phyloP scores from a whole-genome alignment of 2,329 filamentous ascomycete genomes.

The Aureobasidium subglaciale region DNA sequence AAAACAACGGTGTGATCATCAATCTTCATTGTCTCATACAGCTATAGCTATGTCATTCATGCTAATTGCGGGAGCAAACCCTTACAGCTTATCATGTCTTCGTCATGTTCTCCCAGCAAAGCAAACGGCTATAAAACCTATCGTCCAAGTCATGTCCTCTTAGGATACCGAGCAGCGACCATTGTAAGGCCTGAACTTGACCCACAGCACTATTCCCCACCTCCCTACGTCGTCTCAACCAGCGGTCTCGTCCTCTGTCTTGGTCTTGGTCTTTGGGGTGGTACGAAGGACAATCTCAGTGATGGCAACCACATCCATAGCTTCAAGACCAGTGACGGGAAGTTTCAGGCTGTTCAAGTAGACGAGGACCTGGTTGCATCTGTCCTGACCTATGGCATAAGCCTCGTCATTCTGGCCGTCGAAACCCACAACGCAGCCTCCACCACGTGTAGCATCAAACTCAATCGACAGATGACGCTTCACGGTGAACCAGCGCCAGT shows the following conservation, averaged over 20 bases:
- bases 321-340: neutral
- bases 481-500: neutral
- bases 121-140: neutral
- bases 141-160: neutral
- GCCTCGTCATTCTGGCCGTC: neutral
- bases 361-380: neutral
- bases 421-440: neutral
- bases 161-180: neutral
- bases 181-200: neutral
- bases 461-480: neutral
- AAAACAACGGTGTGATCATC: neutral
- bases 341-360: neutral
- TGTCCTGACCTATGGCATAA: neutral
- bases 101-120: neutral
- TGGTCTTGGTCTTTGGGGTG: neutral
- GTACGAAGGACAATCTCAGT: conserved; percentile 2
- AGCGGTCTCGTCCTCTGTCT: neutral
- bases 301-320: neutral
- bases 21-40: neutral
- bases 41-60: neutral
- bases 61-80: neutral
- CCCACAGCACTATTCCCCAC: neutral
- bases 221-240: neutral
- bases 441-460: neutral
- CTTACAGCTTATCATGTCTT: neutral